A percentile compares a stretch with the other conserved stretches of the same genome.
phyloP scores from a whole-genome alignment of 1,139 yeast genomes.

The Candida tropicalis region DNA sequence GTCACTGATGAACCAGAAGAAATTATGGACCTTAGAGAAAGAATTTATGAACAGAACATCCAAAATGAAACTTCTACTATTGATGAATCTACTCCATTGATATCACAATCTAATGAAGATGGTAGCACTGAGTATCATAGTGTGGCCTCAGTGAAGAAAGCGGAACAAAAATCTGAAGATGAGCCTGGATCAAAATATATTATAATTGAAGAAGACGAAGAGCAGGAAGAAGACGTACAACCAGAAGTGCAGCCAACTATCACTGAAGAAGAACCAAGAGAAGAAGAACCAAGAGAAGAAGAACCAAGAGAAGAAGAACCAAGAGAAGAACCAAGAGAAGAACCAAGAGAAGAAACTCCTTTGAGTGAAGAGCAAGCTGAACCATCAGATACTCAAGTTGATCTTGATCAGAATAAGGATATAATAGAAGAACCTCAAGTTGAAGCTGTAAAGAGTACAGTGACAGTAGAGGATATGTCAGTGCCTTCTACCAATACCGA shows the following conservation, averaged over 20 bases:
- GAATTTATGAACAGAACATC: constrained; percentile 37
- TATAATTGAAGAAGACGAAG: constrained; percentile 4
- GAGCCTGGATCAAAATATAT: not conserved
- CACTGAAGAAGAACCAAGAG: not conserved
- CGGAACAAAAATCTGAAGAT: constrained; percentile 9
- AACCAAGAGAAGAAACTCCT: no score
- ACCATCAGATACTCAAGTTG: no score
- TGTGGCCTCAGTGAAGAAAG: not conserved
- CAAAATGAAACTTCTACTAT: constrained; percentile 13
- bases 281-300: not conserved
- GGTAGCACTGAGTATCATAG: constrained; percentile 1
- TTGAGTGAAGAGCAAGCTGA: no score
- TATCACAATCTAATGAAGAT: constrained; percentile 4
- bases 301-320: not conserved
- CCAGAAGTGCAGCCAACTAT: not conserved
- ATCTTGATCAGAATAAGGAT: no score
- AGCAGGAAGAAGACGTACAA: constrained; percentile 5
- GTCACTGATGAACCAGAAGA: constrained; percentile 44
- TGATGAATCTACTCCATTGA: constrained; percentile 17
- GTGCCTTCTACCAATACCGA: no score
- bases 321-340: constrained; percentile 2
- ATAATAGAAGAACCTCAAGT: not conserved
- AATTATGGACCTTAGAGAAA: constrained; percentile 40
- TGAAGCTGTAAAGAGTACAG: not conserved
- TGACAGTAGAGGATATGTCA: no score